These are phyloP conservation scores for Pseudoscleropodium purum DNA, from an alignment of 225 moss, liverwort and hornwort species.

Conservation along the genomic window DNA sequence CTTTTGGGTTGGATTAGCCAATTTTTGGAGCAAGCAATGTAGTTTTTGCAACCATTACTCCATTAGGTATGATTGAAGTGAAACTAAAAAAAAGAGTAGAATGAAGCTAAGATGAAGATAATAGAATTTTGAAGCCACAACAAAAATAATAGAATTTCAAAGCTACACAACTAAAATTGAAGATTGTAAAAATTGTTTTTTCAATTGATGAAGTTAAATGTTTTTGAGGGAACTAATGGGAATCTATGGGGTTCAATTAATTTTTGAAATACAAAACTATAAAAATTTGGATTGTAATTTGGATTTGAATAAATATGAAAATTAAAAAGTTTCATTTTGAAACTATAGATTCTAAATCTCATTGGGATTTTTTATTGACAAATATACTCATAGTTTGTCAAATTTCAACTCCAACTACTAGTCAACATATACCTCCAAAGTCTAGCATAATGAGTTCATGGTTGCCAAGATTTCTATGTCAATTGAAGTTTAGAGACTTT, in stretches of 20 bases:
- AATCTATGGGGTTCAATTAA: not conserved
- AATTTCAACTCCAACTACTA: not conserved
- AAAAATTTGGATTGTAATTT: not conserved
- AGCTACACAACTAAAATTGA: too few species aligned
- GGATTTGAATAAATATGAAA: not conserved
- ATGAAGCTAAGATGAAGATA: too few species aligned
- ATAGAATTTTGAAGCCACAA: not conserved
- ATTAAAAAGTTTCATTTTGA: not conserved
- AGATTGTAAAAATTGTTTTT: too few species aligned
- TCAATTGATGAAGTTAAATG: too few species aligned
- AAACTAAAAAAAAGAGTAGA: too few species aligned
- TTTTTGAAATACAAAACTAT: not conserved
- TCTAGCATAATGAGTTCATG: not conserved
- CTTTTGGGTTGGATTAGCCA: not conserved
- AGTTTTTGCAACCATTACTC: rapidly evolving
- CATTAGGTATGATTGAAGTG: too few species aligned
- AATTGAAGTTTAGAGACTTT: too few species aligned
- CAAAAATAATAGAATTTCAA: not conserved
- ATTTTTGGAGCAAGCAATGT: not conserved
- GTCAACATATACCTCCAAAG: not conserved
- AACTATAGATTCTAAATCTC: not conserved
- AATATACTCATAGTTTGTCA: not conserved
- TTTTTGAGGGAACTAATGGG: too few species aligned
- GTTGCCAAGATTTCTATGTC: not conserved
- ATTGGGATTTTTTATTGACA: not conserved